Percentiles rank a stretch among this genome's conserved stretches.
These are phyloP conservation scores for Xylaria sp. DNA, from an alignment of 2,329 filamentous ascomycete genomes.

Conservation along the genomic window DNA sequence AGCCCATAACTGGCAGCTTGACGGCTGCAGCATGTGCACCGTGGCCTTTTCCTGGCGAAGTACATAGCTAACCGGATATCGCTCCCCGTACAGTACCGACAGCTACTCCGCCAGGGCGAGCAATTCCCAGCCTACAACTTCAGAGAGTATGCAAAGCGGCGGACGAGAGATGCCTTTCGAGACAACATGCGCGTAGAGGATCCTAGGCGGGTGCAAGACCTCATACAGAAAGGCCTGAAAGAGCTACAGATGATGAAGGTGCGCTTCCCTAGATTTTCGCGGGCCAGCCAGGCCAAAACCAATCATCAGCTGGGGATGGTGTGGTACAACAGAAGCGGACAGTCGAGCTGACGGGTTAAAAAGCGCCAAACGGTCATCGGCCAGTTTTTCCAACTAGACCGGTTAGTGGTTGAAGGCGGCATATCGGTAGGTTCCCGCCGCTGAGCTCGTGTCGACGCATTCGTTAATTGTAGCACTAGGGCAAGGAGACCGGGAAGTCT, in stretches of 20 bases:
- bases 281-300: neutral
- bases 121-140: slow-evolving; percentile 97
- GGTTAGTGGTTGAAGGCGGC: slow-evolving; percentile 87
- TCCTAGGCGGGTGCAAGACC: slow-evolving; percentile 76
- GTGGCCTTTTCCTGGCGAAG: neutral
- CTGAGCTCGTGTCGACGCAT: neutral
- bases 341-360: slow-evolving; percentile 5
- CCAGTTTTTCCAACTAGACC: slow-evolving; percentile 91
- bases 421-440: slow-evolving; percentile 64
- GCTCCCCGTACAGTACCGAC: slow-evolving; percentile 71
- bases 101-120: slow-evolving; percentile 80
- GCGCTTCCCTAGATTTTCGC: slow-evolving; percentile 19
- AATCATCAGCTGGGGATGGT: neutral
- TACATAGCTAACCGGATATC: slow-evolving; percentile 10
- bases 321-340: neutral
- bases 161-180: slow-evolving; percentile 88
- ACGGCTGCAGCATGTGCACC: neutral
- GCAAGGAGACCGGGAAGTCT: slow-evolving; percentile 69
- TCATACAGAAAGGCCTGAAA: slow-evolving; percentile 85
- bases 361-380: slow-evolving; percentile 95
- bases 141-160: slow-evolving; percentile 90
- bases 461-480: slow-evolving; percentile 44
- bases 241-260: slow-evolving; percentile 93
- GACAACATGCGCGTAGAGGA: slow-evolving; percentile 77
- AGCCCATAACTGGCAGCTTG: neutral